Conservation (phyloP, 2,329 filamentous ascomycete genomes). For the Phialemonium atrogriseum region DNA sequence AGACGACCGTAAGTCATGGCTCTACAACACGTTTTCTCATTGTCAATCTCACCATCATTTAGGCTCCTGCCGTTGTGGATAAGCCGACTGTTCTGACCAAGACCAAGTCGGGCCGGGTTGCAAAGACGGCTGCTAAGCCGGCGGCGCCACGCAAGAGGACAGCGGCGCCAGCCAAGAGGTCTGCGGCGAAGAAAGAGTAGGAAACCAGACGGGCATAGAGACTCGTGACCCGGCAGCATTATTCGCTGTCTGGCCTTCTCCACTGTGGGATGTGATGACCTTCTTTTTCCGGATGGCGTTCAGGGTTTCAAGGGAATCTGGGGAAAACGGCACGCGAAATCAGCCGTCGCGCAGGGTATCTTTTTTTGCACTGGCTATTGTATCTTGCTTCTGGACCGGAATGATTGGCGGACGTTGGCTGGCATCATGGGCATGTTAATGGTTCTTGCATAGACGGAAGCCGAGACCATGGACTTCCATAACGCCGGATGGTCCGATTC, state of each 20-base stretch:
- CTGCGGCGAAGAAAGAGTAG: slow-evolving; percentile 36
- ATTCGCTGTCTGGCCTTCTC: too few species aligned
- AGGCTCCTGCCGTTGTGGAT: slow-evolving; percentile 60
- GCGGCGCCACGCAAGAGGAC: slow-evolving; percentile 42
- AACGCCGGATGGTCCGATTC: too few species aligned
- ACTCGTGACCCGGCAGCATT: too few species aligned
- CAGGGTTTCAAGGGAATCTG: slow-evolving; percentile 1
- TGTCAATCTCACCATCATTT: slow-evolving; percentile 6
- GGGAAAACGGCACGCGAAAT: too few species aligned
- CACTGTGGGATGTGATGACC: too few species aligned
- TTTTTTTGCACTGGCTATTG: too few species aligned
- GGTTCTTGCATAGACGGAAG: too few species aligned
- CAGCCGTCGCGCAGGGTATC: too few species aligned
- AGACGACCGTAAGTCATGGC: slow-evolving; percentile 27
- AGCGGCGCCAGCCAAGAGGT: slow-evolving; percentile 37
- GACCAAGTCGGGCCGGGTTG: slow-evolving; percentile 81
- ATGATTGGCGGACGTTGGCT: not conserved
- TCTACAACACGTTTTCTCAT: not conserved
- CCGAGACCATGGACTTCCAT: too few species aligned
- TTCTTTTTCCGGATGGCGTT: slow-evolving; percentile 3
- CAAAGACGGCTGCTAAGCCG: slow-evolving; percentile 53
- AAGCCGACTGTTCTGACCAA: slow-evolving; percentile 64
- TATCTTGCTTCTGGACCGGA: not conserved
- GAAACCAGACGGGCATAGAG: slow-evolving; percentile 22
- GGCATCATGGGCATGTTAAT: slow-evolving; percentile 1